phyloP scores from a whole-genome alignment of 1,284 basidiomycete species.

The Puccinia polysora region DNA sequence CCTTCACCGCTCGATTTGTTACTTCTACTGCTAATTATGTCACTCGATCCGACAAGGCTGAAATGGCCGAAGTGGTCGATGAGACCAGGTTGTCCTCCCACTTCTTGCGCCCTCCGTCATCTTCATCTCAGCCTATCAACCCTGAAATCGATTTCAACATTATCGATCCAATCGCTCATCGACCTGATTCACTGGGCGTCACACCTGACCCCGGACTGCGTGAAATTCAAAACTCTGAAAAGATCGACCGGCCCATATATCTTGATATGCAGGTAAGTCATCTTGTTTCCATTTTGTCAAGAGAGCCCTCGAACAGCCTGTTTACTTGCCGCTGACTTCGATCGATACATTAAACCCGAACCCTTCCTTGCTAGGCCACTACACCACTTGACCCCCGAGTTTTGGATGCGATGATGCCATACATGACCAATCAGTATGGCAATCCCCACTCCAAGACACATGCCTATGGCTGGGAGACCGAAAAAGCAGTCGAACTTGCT shows the following conservation, averaged over 20 bases:
- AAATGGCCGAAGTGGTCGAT: constrained; percentile 38
- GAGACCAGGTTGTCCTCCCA: background rate
- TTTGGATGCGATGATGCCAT: constrained; percentile 94
- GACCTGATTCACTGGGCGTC: constrained; percentile 44
- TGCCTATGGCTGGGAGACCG: constrained; percentile 98
- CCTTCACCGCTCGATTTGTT: background rate
- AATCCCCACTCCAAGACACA: constrained; percentile 98
- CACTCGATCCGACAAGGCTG: constrained; percentile 2
- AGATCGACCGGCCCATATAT: constrained; percentile 70
- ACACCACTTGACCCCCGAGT: constrained; percentile 97
- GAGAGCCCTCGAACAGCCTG: background rate
- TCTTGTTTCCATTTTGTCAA: background rate
- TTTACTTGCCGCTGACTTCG: background rate
- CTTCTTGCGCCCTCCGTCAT: background rate
- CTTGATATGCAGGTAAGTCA: constrained; percentile 80
- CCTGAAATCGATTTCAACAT: constrained; percentile 22
- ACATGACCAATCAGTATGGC: constrained; percentile 90
- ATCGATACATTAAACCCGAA: background rate
- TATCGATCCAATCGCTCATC: constrained; percentile 39
- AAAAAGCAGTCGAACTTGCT: constrained; percentile 85
- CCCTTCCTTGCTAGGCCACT: constrained; percentile 64
- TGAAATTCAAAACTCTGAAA: constrained; percentile 34
- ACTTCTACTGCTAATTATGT: constrained; percentile 20
- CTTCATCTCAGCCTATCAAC: background rate
- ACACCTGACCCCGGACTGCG: constrained; percentile 39